Evolutionary conservation across 2,329 filamentous ascomycete species (phyloP), one percentile per base, ranked within the genome.

Genomic region (Hypoxylon sp.): DNA sequence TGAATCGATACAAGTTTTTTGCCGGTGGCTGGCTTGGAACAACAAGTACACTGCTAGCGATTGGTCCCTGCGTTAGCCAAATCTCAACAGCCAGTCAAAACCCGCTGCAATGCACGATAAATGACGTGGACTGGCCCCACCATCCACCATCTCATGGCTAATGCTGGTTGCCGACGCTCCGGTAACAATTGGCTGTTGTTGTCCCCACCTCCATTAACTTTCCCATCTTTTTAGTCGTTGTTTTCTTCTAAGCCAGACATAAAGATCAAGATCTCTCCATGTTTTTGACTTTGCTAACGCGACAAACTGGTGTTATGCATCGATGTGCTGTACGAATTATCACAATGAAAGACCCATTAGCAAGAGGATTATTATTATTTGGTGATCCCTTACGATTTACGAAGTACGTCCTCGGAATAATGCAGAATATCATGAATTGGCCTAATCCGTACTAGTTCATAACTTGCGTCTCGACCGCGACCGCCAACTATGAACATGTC

Each of bases 71-170:
- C 56, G 34, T 56, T 12, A 46, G 32, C 32, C n/a, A 41, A 16
- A 21, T 19, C 4, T 11, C 7, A 27, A 8, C 7, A 26, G 25
- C 55, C 55, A 57, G 51, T 49, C 16, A 48, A 31, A 16, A 12
- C 2, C 16, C n/a, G n/a, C 20, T n/a, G 15, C 26, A 13, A 48
- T 46, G 45, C 54, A 40, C 8, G 26, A 15, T 15, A 49, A 48
- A 51, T 58, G 51, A 58, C 55, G 55, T 58, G 55, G 42, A 43
- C 51, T 32, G 27, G 27, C 32, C 48, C 37, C 48, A 48, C 48
- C n/a, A n/a, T 19, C 25, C 37, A 44, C 7, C 17, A 34, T 34
- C 35, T n/a, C n/a, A n/a, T n/a, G n/a, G 26, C 49, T 41, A 40
- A 43, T 36, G 19, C 21, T 8, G 8, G 44, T 51, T 51, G 41